Evolutionary conservation across 2,329 filamentous ascomycete genomes (phyloP), one percentile per base, ranked within the genome.

Genomic region (Nemania abortiva): DNA sequence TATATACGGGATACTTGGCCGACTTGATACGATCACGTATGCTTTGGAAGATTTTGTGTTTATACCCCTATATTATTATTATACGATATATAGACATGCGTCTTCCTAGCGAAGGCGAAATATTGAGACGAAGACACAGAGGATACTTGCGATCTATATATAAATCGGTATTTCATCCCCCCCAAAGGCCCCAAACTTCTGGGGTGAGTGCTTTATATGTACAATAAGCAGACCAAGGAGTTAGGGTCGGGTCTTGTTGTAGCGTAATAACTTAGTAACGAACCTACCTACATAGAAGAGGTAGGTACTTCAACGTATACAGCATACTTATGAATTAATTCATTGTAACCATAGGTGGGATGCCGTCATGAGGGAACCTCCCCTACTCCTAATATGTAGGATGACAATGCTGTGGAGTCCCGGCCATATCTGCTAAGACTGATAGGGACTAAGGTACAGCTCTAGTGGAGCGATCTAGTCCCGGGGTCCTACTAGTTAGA

Each of bases 391-490:
- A 13, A 6, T 15, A 6, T 18, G 9, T 34, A 34, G 31, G 31
- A 4, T 34, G 31, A 9, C 9, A 5, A 34, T 34, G 31, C 31
- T 34, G 31, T 34, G 31, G 31, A 34, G 31, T 34, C 31, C 9
- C 9, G 31, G 31, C 31, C 31, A 34, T 24, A n/a, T n/a, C n/a
- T n/a, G n/a, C n/a, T n/a, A n/a, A n/a, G n/a, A n/a, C n/a, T n/a
- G n/a, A n/a, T 27, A 27, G 24, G 24, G 24, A 27, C 24, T 27
- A 27, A 27, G 1, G 9, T 52, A 22, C 22, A 27, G 31, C n/a
- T 20, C 13, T 24, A 11, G 54, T 56, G 53, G 53, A 56, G 53
- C 53, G 10, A 18, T 55, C 52, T 55, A 34, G 52, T 18, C 37
- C 29, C 7, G n/a, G 6, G 37, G 13, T 9, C 24, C 24, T 5